Conservation (phyloP, 1,284 basidiomycete species). For the Fomes fomentarius region DNA sequence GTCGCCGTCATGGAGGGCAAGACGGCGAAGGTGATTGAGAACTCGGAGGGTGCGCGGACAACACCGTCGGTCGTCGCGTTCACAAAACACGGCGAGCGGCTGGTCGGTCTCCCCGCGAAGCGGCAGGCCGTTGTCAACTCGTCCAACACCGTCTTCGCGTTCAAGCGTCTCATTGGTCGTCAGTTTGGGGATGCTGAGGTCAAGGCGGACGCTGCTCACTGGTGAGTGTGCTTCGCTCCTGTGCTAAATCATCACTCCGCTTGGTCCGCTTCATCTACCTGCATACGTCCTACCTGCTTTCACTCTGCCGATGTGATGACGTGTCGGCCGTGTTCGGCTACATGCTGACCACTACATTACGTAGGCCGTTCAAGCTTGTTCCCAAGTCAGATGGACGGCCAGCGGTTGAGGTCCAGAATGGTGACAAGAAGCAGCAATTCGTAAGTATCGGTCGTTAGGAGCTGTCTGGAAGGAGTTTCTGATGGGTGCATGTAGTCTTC, state of each 20-base stretch:
- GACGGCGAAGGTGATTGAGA: constrained; percentile 94
- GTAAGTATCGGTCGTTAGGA: too few species aligned
- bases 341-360: not conserved
- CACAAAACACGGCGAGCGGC: constrained; percentile 92
- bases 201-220: constrained; percentile 86
- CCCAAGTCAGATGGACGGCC: constrained; percentile 71
- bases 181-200: constrained; percentile 95
- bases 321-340: not conserved
- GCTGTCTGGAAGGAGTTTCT: too few species aligned
- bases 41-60: constrained; percentile 96
- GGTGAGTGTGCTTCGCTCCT: constrained; percentile 44
- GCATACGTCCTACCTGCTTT: constrained; percentile 4
- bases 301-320: constrained; percentile 1
- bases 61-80: constrained; percentile 99
- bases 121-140: constrained; percentile 98
- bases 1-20: constrained; percentile 97
- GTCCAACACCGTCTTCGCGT: constrained; percentile 92
- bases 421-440: constrained; percentile 66
- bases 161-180: constrained; percentile 96
- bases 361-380: constrained; percentile 84
- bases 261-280: not conserved
- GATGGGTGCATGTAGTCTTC: too few species aligned
- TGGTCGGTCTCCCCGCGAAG: constrained; percentile 96
- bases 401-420: constrained; percentile 81
- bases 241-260: not conserved